A percentile compares a stretch with the other conserved stretches of the same genome.
Evolutionary conservation across 106 monocot genomes (phyloP).

Genomic region (Phalaenopsis aphrodite): DNA sequence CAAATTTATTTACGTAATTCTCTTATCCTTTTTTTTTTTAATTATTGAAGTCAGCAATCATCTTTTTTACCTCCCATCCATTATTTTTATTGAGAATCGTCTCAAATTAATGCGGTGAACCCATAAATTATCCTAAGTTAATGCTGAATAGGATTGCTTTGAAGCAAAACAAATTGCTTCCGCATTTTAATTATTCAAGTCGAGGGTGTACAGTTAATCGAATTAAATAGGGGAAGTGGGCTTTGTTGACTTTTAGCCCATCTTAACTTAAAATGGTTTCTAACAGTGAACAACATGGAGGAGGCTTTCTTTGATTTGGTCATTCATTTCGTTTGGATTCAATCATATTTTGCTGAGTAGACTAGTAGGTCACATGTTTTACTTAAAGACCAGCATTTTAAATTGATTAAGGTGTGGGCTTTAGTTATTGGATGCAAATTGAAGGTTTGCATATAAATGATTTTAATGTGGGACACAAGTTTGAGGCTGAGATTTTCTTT

Average conservation of each 20-base stretch:
- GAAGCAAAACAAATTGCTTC: background rate
- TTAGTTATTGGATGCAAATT: background rate
- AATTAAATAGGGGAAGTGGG: background rate
- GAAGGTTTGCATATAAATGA: too few relatives aligned
- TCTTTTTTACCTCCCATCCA: background rate
- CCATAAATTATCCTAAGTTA: background rate
- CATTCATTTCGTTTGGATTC: background rate
- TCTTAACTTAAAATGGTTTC: background rate
- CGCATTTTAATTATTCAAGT: background rate
- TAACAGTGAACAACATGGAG: background rate
- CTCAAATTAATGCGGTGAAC: background rate
- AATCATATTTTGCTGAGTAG: background rate
- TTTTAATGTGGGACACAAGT: too few relatives aligned
- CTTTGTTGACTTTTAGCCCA: background rate
- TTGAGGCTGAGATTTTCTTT: too few relatives aligned
- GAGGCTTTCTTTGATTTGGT: background rate
- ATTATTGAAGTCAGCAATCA: background rate
- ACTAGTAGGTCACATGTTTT: background rate
- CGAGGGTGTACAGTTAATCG: background rate
- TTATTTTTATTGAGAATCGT: background rate
- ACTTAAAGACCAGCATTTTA: background rate
- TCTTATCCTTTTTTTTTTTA: background rate
- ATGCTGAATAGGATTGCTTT: background rate
- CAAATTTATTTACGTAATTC: background rate
- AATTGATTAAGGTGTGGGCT: background rate